Evolutionary conservation across 345 rosid species (phyloP), one percentile per base, ranked within the genome.

Genomic region (Murraya paniculata): DNA sequence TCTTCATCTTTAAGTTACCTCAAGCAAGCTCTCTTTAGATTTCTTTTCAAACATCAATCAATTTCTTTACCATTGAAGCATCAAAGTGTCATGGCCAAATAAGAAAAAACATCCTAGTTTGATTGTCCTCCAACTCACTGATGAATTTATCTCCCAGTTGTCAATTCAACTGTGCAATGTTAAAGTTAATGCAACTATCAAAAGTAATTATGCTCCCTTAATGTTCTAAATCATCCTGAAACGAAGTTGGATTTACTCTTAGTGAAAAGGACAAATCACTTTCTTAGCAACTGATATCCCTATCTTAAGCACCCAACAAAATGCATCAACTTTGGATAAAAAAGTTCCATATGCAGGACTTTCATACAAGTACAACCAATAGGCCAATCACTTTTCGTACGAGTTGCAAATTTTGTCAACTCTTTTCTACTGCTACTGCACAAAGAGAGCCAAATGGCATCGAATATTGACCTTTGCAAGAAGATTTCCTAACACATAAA

Each of bases 31-130:
- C 7, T 21, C 27, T 31, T 71, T 53, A 19, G 74, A 22, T 71
- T 71, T 71, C 21, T 30, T 70, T 71, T 71, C 62, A 71, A 53
- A 71, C 45, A 30, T 31, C 39, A 31, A 53, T 71, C 74, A 53
- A 55, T 30, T 71, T 10, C 74, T 71, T 9, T 53, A 21, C 50
- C 18, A 45, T 45, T 30, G 2, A 36, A 66, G 71, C 19, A 53
- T 71, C 39, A 16, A 30, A 53, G 18, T 71, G 74, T 28, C 28
- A 21, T 53, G 39, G 7, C 41, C 74, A 8, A 28, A 50, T 35
- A 53, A 21, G 61, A 7, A 19, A 71, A 50, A 28, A 14, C 61
- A 50, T 70, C 60, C 27, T 6, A 36, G 71, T 4, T 38, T 22
- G 50, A n/a, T 38, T n/a, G 25, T n/a, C 56, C 33, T 68, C 33